Base-by-base conservation (phyloP, 192 early-diverging fungal species). In the Phycomyces blakesleeanus region DNA sequence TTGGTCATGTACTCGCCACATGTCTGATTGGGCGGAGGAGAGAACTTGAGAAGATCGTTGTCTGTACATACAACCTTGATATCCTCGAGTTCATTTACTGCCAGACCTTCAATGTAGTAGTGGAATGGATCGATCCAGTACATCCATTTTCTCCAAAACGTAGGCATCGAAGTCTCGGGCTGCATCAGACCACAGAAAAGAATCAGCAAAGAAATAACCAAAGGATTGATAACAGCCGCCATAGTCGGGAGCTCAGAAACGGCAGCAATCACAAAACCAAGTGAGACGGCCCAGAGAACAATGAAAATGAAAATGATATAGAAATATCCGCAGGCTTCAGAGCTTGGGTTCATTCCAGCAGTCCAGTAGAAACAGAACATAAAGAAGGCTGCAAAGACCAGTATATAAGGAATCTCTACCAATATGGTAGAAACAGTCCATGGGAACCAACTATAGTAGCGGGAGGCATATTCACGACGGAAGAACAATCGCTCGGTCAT, bases 311-410 rank as follows among this genome's bases (percentile, higher is more conserved):
- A 76, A 37, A 84, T 63, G 22, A 89, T 34, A 63, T 86, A 93
- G 52, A 91, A 87, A 56, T 82, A 90, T 39, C 83, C 79, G 2
- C 73, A 76, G 53, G 81, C 67, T 27, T 76, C 70, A 9, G 80
- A 68, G 5, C 64, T 61, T 4, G 27, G 51, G 42, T 77, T 76
- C 34, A 93, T 77, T 1, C 87, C 88, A n/a, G 82, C 78, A 25
- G 84, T 79, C 85, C 86, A 93, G 77, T 93, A 93, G 57, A 88
- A 89, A 41, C 81, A 72, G 16, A 84, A 62, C 74, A 89, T 89
- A 67, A 85, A 90, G 50, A 79, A 55, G 0, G 89, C 87, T 51
- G 80, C 73, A 24, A 81, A 70, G 44, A 89, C 53, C 8, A 88
- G 51, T 0, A 85, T 78, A 50, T 87, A 93, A 0, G 91, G 91